Percentiles rank a stretch among this genome's conserved stretches.
Evolutionary conservation across 2,329 filamentous ascomycete species (phyloP).

Genomic region (Shiraia sp.): DNA sequence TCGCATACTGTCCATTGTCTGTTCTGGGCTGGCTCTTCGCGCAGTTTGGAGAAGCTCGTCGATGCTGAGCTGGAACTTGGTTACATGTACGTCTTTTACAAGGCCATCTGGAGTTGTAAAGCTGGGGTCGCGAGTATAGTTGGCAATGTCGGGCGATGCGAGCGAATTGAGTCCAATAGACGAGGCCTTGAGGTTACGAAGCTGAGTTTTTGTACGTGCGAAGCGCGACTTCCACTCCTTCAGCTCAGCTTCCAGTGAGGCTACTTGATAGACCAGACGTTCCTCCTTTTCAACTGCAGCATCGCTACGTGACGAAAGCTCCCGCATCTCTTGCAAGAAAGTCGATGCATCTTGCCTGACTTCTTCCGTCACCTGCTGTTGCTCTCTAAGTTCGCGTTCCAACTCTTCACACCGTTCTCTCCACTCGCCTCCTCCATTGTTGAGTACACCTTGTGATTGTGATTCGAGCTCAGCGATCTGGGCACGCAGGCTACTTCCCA

Average conservation of each 20-base stretch:
- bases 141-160: conserved; percentile 62
- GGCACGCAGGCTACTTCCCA: conserved; percentile 65
- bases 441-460: conserved; percentile 24
- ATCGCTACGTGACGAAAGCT: conserved; percentile 78
- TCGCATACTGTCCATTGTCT: conserved; percentile 85
- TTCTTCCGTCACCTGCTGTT: conserved; percentile 82
- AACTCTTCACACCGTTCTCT: conserved; percentile 46
- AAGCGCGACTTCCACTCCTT: conserved; percentile 91
- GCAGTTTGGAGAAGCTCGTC: conserved; percentile 85
- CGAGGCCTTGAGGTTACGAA: conserved; percentile 78
- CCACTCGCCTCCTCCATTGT: conserved; percentile 36
- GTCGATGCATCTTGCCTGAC: conserved; percentile 81
- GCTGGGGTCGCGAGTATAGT: conserved; percentile 66
- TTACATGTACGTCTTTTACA: conserved; percentile 89
- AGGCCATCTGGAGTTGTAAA: conserved; percentile 74
- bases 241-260: conserved; percentile 78
- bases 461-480: conserved; percentile 60
- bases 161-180: conserved; percentile 74
- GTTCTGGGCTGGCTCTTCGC: conserved; percentile 71
- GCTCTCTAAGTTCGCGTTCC: conserved; percentile 69
- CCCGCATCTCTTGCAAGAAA: conserved; percentile 87
- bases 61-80: conserved; percentile 91
- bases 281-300: conserved; percentile 81
- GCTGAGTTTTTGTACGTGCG: conserved; percentile 82
- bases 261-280: conserved; percentile 73